phyloP scores from a whole-genome alignment of 306 rosid genomes.

The Casuarina equisetifolia region DNA sequence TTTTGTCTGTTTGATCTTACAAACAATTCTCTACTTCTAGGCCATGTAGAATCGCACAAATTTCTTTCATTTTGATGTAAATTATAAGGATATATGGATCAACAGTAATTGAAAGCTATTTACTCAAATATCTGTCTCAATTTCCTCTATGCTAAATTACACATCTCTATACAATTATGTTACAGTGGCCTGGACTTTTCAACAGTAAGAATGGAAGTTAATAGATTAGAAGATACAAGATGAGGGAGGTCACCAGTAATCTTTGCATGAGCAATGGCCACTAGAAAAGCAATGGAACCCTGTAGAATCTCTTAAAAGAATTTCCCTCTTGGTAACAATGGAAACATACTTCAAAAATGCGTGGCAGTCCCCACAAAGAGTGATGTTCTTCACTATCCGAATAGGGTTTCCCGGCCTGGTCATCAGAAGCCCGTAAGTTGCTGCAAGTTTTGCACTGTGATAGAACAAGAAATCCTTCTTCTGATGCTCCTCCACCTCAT shows the following conservation, averaged over 20 bases:
- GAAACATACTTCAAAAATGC: constrained; percentile 71
- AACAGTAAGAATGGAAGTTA: not conserved
- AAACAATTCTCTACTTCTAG: not conserved
- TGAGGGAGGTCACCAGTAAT: constrained; percentile 47
- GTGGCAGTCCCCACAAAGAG: constrained; percentile 90
- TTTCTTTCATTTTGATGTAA: too few relatives aligned
- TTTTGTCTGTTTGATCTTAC: not conserved
- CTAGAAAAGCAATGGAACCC: constrained; percentile 78
- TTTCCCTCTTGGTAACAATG: constrained; percentile 57
- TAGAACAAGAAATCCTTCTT: constrained; percentile 65
- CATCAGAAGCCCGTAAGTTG: constrained; percentile 69
- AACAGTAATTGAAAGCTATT: not conserved
- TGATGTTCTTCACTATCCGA: constrained; percentile 69
- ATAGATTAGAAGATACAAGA: not conserved
- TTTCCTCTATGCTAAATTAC: not conserved
- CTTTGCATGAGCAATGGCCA: constrained; percentile 85
- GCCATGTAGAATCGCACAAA: not conserved
- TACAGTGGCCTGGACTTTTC: not conserved
- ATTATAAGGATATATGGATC: too few relatives aligned
- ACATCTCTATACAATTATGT: not conserved
- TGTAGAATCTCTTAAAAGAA: constrained; percentile 68
- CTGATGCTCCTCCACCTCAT: constrained; percentile 83
- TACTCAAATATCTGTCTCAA: not conserved
- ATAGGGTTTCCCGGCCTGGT: constrained; percentile 63
- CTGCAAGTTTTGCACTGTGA: constrained; percentile 76